Percentiles rank a stretch among this genome's conserved stretches.
phyloP scores from a whole-genome alignment of 2,329 filamentous ascomycete genomes.

The Helicocarpus griseus region DNA sequence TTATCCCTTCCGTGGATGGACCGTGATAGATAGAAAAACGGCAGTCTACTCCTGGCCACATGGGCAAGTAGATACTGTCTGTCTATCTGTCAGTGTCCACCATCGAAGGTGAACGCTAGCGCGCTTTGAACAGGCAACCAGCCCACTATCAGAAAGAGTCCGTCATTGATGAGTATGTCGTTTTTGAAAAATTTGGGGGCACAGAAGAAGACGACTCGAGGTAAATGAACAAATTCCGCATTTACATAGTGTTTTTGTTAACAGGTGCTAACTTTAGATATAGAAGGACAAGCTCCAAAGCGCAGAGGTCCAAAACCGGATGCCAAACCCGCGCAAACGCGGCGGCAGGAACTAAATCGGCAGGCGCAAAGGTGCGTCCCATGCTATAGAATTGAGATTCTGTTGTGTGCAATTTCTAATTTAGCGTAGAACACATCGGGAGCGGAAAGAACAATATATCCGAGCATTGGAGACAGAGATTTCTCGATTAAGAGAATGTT shows the following conservation, averaged over 20 bases:
- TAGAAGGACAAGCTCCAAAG: slow-evolving; percentile 79
- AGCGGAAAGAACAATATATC: slow-evolving; percentile 93
- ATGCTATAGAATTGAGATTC: background rate
- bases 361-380: slow-evolving; percentile 79
- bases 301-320: slow-evolving; percentile 91
- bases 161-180: slow-evolving; percentile 39
- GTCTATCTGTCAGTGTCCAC: background rate
- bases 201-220: slow-evolving; percentile 67
- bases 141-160: slow-evolving; percentile 4
- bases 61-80: background rate
- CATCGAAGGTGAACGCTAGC: background rate
- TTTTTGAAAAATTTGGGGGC: slow-evolving; percentile 55
- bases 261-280: slow-evolving; percentile 1
- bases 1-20: background rate
- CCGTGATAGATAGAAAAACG: background rate
- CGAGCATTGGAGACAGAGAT: slow-evolving; percentile 89
- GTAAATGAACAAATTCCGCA: slow-evolving; percentile 33
- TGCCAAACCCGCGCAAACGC: slow-evolving; percentile 84
- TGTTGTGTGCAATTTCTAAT: slow-evolving; percentile 11
- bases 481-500: slow-evolving; percentile 67
- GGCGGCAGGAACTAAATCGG: slow-evolving; percentile 86
- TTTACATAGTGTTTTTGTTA: background rate
- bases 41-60: background rate
- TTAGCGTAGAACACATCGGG: slow-evolving; percentile 70
- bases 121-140: background rate